Percentiles rank a stretch among this genome's conserved stretches.
These are phyloP conservation scores for Paraconiothyrium sp. DNA, from an alignment of 2,329 filamentous ascomycete genomes.

Conservation along the genomic window DNA sequence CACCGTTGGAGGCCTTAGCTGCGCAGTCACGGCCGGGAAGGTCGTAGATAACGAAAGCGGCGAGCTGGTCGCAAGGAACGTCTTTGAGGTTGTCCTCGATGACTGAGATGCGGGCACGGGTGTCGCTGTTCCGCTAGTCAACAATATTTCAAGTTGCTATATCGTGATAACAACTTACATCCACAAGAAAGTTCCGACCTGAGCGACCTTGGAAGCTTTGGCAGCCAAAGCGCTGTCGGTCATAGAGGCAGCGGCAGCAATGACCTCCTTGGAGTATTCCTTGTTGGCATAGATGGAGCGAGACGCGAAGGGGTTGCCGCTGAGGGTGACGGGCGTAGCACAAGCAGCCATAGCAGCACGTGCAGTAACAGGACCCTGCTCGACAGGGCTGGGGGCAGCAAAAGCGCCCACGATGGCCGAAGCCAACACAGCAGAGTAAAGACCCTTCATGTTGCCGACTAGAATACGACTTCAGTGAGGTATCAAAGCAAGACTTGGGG, in stretches of 20 bases:
- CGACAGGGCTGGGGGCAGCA: constrained; percentile 43
- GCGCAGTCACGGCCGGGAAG: constrained; percentile 72
- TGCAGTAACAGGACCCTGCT: constrained; percentile 46
- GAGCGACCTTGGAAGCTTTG: constrained; percentile 58
- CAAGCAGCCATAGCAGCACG: constrained; percentile 42
- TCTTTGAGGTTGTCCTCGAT: constrained; percentile 61
- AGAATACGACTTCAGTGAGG: constrained; percentile 27
- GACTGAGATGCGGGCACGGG: constrained; percentile 60
- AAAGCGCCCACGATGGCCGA: constrained; percentile 47
- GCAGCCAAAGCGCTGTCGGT: constrained; percentile 60
- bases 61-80: constrained; percentile 60
- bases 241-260: constrained; percentile 68
- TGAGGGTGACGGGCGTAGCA: constrained; percentile 48
- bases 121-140: constrained; percentile 46
- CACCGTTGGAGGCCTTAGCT: constrained; percentile 71
- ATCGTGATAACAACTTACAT: constrained; percentile 55
- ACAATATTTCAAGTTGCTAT: not conserved
- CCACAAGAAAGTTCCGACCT: constrained; percentile 64
- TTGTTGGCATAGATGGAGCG: constrained; percentile 63
- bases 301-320: constrained; percentile 63
- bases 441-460: constrained; percentile 47
- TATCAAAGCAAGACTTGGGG: constrained; percentile 30
- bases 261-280: constrained; percentile 64
- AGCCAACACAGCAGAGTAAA: constrained; percentile 45
- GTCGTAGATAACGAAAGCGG: constrained; percentile 70